A percentile compares a stretch with the other conserved stretches of the same genome.
Conservation (phyloP, 1,139 yeast species). For the Geotrichum siamense region DNA sequence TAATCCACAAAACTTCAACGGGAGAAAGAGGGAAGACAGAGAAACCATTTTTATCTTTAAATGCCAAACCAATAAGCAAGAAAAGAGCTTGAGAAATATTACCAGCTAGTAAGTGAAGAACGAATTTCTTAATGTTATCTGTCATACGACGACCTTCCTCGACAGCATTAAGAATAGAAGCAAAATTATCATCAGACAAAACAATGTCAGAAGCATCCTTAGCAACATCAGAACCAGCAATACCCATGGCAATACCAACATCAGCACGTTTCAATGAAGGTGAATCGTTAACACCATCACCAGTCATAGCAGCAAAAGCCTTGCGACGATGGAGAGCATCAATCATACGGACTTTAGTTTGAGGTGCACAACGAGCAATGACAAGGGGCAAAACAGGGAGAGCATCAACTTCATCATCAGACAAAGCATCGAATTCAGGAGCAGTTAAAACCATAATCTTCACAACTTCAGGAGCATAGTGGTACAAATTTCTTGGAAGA, state of each 20-base stretch:
- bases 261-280: conserved; percentile 76
- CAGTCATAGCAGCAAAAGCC: conserved; percentile 77
- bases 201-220: conserved; percentile 75
- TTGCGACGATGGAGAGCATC: conserved; percentile 70
- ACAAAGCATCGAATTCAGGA: conserved; percentile 56
- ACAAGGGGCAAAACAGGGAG: conserved; percentile 71
- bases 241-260: conserved; percentile 85
- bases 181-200: conserved; percentile 67
- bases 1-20: conserved; percentile 73
- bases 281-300: conserved; percentile 82
- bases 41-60: conserved; percentile 49
- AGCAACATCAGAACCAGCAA: conserved; percentile 75
- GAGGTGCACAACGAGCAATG: conserved; percentile 81
- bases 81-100: conserved; percentile 73
- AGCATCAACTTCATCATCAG: conserved; percentile 56
- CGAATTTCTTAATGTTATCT: conserved; percentile 72
- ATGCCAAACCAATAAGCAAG: conserved; percentile 59
- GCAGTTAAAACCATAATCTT: conserved; percentile 73
- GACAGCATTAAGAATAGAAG: conserved; percentile 67
- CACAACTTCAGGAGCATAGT: conserved; percentile 55
- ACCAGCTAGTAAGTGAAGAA: conserved; percentile 69
- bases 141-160: conserved; percentile 83
- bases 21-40: conserved; percentile 77
- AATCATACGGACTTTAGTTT: conserved; percentile 76
- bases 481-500: conserved; percentile 60